Conservation (phyloP, 495 filamentous ascomycete genomes). For the Tuber calosporum region DNA sequence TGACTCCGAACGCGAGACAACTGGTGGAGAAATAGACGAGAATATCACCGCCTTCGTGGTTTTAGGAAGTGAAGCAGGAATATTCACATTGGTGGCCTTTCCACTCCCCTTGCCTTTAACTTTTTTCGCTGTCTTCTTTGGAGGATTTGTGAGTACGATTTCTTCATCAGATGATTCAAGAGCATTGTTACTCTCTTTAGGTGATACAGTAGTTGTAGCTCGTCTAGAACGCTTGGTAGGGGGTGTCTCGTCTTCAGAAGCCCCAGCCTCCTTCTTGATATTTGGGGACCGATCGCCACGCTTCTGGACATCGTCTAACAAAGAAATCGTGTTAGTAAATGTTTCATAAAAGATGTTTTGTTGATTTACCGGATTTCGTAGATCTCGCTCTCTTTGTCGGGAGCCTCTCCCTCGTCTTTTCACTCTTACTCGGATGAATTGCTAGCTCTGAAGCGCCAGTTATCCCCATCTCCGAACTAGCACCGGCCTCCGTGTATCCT, state of each 20-base stretch:
- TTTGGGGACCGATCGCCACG: rapidly evolving
- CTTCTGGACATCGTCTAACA: neutral
- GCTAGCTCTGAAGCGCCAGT: neutral
- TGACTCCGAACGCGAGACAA: neutral
- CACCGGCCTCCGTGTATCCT: neutral
- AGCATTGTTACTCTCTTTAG: neutral
- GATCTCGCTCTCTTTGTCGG: neutral
- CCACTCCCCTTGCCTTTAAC: neutral
- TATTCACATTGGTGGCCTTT: neutral
- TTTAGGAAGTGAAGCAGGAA: neutral
- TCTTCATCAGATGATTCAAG: neutral
- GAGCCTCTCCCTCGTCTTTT: neutral
- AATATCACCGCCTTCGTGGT: neutral
- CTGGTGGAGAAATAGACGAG: neutral
- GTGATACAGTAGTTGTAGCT: neutral
- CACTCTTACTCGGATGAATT: neutral
- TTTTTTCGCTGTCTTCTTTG: neutral
- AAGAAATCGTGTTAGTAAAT: neutral
- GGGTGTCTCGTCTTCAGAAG: constrained; percentile 35
- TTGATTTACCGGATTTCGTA: constrained; percentile 46
- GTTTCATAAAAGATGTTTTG: constrained; percentile 5
- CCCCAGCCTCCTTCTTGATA: neutral
- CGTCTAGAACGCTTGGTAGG: constrained; percentile 30
- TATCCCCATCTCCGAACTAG: neutral
- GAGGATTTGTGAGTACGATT: neutral